Evolutionary conservation across 805 yeast genomes (phyloP).

Genomic region (Nakazawaea peltata): DNA sequence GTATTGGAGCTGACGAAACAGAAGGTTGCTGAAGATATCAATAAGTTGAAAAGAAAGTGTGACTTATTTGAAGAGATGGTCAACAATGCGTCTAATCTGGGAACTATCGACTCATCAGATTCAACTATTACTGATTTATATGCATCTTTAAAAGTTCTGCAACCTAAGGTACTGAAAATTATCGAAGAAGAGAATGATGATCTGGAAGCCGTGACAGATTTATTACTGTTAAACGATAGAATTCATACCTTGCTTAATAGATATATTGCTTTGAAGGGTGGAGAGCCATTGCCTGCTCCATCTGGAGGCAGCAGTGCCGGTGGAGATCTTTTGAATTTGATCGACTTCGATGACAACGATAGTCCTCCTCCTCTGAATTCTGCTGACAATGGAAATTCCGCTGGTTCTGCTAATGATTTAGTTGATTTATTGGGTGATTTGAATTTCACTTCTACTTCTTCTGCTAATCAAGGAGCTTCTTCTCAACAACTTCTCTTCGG

Average conservation of each 20-base stretch:
- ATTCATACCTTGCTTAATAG: slow-evolving; percentile 64
- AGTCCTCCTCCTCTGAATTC: slow-evolving; percentile 14
- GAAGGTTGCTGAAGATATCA: slow-evolving; percentile 75
- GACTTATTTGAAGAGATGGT: slow-evolving; percentile 87
- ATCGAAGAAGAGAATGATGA: slow-evolving; percentile 72
- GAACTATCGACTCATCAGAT: slow-evolving; percentile 32
- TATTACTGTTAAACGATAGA: slow-evolving; percentile 66
- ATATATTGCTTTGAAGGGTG: slow-evolving; percentile 56
- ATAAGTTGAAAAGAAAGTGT: slow-evolving; percentile 75
- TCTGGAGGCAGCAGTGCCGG: slow-evolving; percentile 29
- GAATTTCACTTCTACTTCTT: slow-evolving; percentile 7
- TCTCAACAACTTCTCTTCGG: slow-evolving; percentile 26
- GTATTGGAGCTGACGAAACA: slow-evolving; percentile 63
- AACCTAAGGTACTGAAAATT: slow-evolving; percentile 80
- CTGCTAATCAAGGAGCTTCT: slow-evolving; percentile 47
- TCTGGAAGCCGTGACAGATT: slow-evolving; percentile 55
- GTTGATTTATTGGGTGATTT: slow-evolving; percentile 72
- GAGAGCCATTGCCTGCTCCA: slow-evolving; percentile 28
- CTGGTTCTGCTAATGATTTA: slow-evolving; percentile 30
- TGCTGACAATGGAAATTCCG: neutral
- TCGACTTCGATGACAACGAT: slow-evolving; percentile 64
- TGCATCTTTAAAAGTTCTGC: slow-evolving; percentile 70
- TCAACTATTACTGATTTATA: slow-evolving; percentile 80
- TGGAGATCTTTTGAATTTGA: slow-evolving; percentile 42
- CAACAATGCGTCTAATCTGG: slow-evolving; percentile 34